Conservation (phyloP, 352 stramenopile genomes). For the Phytophthora meadii region DNA sequence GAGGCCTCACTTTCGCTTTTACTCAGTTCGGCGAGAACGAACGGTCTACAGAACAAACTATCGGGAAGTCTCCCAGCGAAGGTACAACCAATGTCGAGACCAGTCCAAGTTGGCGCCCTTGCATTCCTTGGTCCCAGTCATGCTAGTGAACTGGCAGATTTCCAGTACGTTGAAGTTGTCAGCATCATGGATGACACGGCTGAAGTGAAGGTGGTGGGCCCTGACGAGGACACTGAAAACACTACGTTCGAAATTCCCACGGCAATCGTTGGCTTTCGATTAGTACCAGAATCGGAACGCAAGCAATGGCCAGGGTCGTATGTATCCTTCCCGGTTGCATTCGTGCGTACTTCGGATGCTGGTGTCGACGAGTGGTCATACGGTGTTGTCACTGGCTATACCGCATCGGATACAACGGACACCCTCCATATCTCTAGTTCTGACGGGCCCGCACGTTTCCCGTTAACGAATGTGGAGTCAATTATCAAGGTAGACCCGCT, state of each 20-base stretch:
- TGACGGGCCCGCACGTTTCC: not conserved
- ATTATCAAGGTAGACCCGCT: conserved; percentile 18
- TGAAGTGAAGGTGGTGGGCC: not conserved
- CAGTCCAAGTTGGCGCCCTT: not conserved
- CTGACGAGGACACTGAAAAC: not conserved
- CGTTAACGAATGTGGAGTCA: not conserved
- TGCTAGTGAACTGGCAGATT: not conserved
- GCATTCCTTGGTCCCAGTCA: not conserved
- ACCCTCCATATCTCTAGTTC: conserved; percentile 4
- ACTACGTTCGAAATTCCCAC: too few relatives aligned
- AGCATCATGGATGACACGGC: not conserved
- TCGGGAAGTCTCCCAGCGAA: too few relatives aligned
- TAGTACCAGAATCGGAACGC: not conserved
- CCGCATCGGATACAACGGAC: not conserved
- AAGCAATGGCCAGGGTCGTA: conserved; percentile 15
- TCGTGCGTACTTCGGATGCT: not conserved
- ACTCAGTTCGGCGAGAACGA: not conserved
- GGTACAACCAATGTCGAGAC: too few relatives aligned
- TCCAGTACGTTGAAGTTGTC: conserved; percentile 4
- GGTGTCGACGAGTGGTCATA: conserved; percentile 10
- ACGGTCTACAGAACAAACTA: not conserved
- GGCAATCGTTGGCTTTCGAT: too few relatives aligned
- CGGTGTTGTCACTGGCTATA: conserved; percentile 13
- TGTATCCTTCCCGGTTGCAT: conserved; percentile 7
- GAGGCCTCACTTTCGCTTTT: not conserved